A percentile compares a stretch with the other conserved stretches of the same genome.
These are phyloP conservation scores for Halenospora varia DNA, from an alignment of 495 filamentous ascomycete species.

Conservation along the genomic window DNA sequence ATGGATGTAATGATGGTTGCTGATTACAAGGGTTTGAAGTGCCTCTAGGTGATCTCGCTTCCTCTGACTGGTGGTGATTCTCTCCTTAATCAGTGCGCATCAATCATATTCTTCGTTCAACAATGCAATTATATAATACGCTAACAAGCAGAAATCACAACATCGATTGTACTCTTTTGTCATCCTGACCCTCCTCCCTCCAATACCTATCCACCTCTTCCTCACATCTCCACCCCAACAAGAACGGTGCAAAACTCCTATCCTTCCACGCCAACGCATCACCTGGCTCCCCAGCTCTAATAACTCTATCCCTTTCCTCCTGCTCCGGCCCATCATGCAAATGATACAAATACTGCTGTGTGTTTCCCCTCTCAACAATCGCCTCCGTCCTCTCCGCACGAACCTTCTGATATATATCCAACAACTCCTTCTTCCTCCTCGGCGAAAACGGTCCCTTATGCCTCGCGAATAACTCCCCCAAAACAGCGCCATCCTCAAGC, in stretches of 20 bases:
- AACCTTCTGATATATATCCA: constrained; percentile 50
- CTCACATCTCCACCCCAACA: constrained; percentile 50
- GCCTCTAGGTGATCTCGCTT: too few species aligned
- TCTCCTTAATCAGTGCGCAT: too few species aligned
- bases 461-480: constrained; percentile 35
- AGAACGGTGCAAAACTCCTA: constrained; percentile 45
- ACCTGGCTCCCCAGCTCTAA: constrained; percentile 37
- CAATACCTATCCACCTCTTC: constrained; percentile 42
- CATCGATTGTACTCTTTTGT: too few species aligned
- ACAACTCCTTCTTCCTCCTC: constrained; percentile 37
- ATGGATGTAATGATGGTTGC: too few species aligned
- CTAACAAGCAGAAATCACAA: too few species aligned
- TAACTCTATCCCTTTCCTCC: constrained; percentile 40
- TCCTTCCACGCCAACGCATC: constrained; percentile 54
- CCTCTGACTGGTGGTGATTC: too few species aligned
- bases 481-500: constrained; percentile 42
- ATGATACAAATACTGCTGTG: constrained; percentile 52
- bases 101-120: too few species aligned
- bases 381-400: constrained; percentile 48
- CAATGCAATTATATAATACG: too few species aligned
- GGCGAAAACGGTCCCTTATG: constrained; percentile 21
- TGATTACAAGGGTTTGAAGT: too few species aligned
- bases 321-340: constrained; percentile 50
- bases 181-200: too few species aligned
- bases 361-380: constrained; percentile 49